Base-by-base conservation (phyloP, 768 basidiomycete genomes). In the Russula lepida region DNA sequence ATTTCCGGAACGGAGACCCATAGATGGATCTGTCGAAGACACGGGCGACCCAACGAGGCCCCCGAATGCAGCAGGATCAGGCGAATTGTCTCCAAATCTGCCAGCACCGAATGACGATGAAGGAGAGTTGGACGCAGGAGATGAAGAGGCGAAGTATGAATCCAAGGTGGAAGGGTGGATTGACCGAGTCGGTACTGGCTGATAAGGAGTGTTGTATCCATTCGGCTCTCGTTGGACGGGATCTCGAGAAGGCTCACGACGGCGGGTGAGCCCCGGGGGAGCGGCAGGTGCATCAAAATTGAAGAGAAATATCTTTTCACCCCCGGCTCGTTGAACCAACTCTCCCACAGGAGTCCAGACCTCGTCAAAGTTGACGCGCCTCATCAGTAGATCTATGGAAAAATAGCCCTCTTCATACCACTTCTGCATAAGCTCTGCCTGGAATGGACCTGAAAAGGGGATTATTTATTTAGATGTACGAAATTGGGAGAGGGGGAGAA, bases 351-450 rank as follows among this genome's bases (percentile, higher is more conserved):
- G 75, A 54, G 76, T 80, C 86, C 86, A 92, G 13, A 84, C 80
- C 13, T 69, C 67, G 69, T 92, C 89, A 54, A 88, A 64, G 63
- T 81, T 78, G n/a, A 81, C 83, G 49, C 93, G 84, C 70, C 88
- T 91, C 83, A 95, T 86, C 35, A 89, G 83, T 27, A 98, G 79
- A 64, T 91, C 86, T 28, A 84, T 76, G 9, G 83, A 77, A 69
- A 98, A 98, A 73, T 95, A 98, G 17, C 90, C 89, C 68, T 88
- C 89, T 54, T 91, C 84, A 70, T 85, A 86, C 94, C 94, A 97
- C 69, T 90, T 90, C 75, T 95, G 93, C 94, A 98, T 95, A 57
- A 88, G 67, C 63, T 87, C 84, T 28, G 91, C 92, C 48, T 80
- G 81, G 79, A 95, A 98, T 6, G 94, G 93, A 60, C 94, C 93